These are phyloP conservation scores for Carex arenaria DNA, from an alignment of 202 grass and related monocot genomes.

Conservation along the genomic window DNA sequence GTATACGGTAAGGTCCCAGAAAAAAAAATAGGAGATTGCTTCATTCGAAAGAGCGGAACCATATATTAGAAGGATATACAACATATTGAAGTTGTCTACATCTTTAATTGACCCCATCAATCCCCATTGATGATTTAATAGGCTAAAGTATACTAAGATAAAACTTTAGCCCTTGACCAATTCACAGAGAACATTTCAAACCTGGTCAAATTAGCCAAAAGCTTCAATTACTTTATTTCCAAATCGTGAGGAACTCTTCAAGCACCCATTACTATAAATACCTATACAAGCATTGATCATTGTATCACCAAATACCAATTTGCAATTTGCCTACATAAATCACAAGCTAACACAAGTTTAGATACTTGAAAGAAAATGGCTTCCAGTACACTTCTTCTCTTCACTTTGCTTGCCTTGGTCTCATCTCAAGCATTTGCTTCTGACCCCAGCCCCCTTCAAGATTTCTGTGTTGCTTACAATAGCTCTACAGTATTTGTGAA, in stretches of 20 bases:
- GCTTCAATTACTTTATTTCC: neutral
- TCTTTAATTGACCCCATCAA: no score
- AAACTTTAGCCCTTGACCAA: neutral
- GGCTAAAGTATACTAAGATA: neutral
- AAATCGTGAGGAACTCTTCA: neutral
- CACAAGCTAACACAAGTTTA: neutral
- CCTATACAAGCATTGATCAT: neutral
- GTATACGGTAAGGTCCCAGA: no score
- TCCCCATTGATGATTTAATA: no score
- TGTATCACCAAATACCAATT: neutral
- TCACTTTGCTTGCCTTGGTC: neutral
- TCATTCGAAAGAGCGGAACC: no score
- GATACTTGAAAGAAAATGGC: neutral
- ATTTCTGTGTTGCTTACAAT: neutral
- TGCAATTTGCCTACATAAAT: neutral
- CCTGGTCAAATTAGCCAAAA: neutral
- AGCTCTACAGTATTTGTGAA: neutral
- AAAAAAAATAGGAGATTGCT: no score
- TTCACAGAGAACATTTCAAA: neutral
- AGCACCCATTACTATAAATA: neutral
- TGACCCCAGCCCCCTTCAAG: constrained; percentile 14
- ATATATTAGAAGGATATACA: no score
- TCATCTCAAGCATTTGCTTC: neutral
- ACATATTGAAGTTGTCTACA: no score
- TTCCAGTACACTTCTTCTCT: neutral